Evolutionary conservation across 305 asterid species (phyloP).

Genomic region (Fraxinus angustifolia): DNA sequence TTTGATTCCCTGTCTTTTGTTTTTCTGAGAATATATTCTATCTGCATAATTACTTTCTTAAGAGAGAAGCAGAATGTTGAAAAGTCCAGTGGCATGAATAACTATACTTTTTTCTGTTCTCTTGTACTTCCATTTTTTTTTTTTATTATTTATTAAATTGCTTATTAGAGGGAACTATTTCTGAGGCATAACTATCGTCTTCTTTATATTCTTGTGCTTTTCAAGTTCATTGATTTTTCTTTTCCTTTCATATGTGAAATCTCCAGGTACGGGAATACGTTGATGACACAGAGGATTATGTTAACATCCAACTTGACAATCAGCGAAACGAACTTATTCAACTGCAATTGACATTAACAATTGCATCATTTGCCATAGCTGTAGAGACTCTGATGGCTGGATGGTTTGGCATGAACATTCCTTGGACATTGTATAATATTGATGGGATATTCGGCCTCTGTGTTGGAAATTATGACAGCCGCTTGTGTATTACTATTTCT

Average conservation of each 20-base stretch:
- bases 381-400: slow-evolving; percentile 66
- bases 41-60: background rate
- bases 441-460: slow-evolving; percentile 50
- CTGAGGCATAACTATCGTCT: background rate
- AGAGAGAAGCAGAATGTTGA: background rate
- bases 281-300: slow-evolving; percentile 92
- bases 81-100: background rate
- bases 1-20: background rate
- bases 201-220: background rate
- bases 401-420: slow-evolving; percentile 87
- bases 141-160: no score
- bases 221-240: background rate
- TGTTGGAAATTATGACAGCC: slow-evolving; percentile 42
- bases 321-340: slow-evolving; percentile 92
- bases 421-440: slow-evolving; percentile 36
- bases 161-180: background rate
- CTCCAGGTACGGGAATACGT: slow-evolving; percentile 87
- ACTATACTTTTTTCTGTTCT: background rate
- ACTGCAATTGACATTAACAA: slow-evolving; percentile 78
- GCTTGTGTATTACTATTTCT: slow-evolving; percentile 26
- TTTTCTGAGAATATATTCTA: background rate
- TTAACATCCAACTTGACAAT: slow-evolving; percentile 92
- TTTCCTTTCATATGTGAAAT: background rate
- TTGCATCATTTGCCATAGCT: slow-evolving; percentile 70
- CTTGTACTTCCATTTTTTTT: background rate